Evolutionary conservation across 2,329 filamentous ascomycete species (phyloP), one percentile per base, ranked within the genome.

Genomic region (Xylariaceae sp.): DNA sequence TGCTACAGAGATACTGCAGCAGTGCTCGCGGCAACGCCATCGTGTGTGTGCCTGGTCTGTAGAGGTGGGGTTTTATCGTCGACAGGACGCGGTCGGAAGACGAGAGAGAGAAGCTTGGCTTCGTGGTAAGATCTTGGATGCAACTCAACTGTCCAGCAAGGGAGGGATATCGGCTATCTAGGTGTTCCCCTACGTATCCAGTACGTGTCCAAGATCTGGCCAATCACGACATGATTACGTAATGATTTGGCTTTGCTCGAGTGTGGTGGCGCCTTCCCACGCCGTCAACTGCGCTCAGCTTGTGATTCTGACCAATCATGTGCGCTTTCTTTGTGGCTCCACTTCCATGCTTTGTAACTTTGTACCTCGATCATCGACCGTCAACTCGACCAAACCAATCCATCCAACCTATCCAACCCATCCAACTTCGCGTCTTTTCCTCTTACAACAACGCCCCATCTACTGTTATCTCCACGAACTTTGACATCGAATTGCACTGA

Each of bases 1-100:
- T 67, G 71, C 79, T 76, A 75, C 78, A 83, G 70, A 84, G 65
- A 67, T 76, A 76, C 71, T 78, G 80, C 75, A 85, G 74, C 66
- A 83, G 67, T 59, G 76, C 76, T 69, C 70, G 71, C 64, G 74
- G 71, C 62, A 72, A 68, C 61, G 77, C 76, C 80, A 83, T 83
- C 52, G 47, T 66, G 55, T 9, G 32, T 19, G 45, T 50, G 12
- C 34, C 52, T 34, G 12, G 46, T 50, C 39, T 37, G 31, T 12
- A 26, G 35, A 32, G 34, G 40, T 42, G 7, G 39, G 26, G n/a
- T 46, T n/a, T 47, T 11, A 47, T 51, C 29, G 43, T 29, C 43
- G 47, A 30, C 29, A 6, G 46, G 4, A 12, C 29, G 43, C 7
- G 19, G 19, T 42, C 4, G 26, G 4, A 49, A 27, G 35, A 3